Percentiles rank a stretch among this genome's conserved stretches.
These are phyloP conservation scores for Globisporangium barbulae DNA, from an alignment of 352 stramenopile genomes.

Conservation along the genomic window DNA sequence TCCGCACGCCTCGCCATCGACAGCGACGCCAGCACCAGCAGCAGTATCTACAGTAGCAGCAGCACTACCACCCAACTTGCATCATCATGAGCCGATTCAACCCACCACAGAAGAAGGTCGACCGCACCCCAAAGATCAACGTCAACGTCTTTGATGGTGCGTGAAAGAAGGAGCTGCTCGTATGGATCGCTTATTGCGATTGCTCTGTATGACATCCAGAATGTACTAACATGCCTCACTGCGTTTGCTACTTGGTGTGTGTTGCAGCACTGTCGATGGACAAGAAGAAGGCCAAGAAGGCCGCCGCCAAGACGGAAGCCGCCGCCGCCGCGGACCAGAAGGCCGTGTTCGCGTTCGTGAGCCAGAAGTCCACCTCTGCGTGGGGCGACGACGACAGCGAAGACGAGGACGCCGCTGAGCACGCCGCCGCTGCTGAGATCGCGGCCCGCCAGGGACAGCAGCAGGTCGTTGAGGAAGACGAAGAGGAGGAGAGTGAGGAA, in stretches of 20 bases:
- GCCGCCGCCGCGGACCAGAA: constrained; percentile 32
- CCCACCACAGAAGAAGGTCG: constrained; percentile 11
- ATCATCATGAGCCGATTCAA: constrained; percentile 19
- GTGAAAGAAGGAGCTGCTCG: background rate
- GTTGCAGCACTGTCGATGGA: constrained; percentile 12
- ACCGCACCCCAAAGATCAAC: constrained; percentile 21
- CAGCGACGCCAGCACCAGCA: constrained; percentile 1
- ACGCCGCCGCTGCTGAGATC: constrained; percentile 23
- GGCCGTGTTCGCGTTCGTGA: constrained; percentile 71
- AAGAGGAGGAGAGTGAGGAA: constrained; percentile 38
- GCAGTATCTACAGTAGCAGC: background rate
- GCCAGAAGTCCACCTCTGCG: constrained; percentile 58
- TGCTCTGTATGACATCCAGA: background rate
- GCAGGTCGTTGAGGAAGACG: constrained; percentile 31
- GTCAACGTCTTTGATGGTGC: constrained; percentile 20
- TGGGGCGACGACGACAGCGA: constrained; percentile 75
- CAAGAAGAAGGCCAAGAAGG: constrained; percentile 73
- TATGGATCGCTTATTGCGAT: background rate
- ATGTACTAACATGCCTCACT: background rate
- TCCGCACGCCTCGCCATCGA: background rate
- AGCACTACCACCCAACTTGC: background rate
- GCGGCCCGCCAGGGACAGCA: constrained; percentile 29
- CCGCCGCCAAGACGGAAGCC: constrained; percentile 27
- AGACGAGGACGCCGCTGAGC: constrained; percentile 40
- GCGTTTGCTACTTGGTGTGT: background rate